These are phyloP conservation scores for Colletotrichum graminicola DNA, from an alignment of 2,329 filamentous ascomycete species.

Conservation along the genomic window DNA sequence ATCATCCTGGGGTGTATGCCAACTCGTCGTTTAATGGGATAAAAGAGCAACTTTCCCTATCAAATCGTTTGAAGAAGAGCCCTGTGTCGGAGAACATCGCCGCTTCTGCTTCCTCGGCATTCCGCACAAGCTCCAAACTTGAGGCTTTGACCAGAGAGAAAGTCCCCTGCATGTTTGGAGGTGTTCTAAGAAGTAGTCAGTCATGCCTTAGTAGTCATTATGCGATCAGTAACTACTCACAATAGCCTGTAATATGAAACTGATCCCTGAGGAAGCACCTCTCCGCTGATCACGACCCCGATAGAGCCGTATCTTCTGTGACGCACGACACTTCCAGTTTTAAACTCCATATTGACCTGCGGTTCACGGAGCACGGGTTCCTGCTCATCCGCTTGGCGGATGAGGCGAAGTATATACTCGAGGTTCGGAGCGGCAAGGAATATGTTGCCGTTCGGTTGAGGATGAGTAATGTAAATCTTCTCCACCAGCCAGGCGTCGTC, in stretches of 20 bases:
- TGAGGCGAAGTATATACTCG: slow-evolving; percentile 49
- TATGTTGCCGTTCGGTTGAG: slow-evolving; percentile 24
- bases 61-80: slow-evolving; percentile 90
- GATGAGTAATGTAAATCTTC: slow-evolving; percentile 49
- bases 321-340: slow-evolving; percentile 85
- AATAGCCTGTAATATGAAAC: slow-evolving; percentile 25
- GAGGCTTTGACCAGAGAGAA: slow-evolving; percentile 40
- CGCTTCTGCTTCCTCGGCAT: slow-evolving; percentile 44
- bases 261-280: slow-evolving; percentile 44
- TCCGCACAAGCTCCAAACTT: slow-evolving; percentile 37
- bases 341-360: slow-evolving; percentile 58
- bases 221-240: slow-evolving; percentile 42
- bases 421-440: slow-evolving; percentile 33
- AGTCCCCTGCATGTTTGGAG: slow-evolving; percentile 37
- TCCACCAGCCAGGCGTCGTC: slow-evolving; percentile 81
- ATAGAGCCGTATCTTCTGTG: slow-evolving; percentile 85
- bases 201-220: slow-evolving; percentile 41
- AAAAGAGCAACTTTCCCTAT: slow-evolving; percentile 74
- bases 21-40: slow-evolving; percentile 54
- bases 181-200: slow-evolving; percentile 18
- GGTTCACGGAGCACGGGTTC: slow-evolving; percentile 53
- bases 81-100: slow-evolving; percentile 79
- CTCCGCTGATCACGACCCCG: slow-evolving; percentile 86
- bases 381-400: slow-evolving; percentile 60
- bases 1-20: slow-evolving; percentile 29